Conservation (phyloP, 495 filamentous ascomycete species). For the Aspergillus haitiensis region DNA sequence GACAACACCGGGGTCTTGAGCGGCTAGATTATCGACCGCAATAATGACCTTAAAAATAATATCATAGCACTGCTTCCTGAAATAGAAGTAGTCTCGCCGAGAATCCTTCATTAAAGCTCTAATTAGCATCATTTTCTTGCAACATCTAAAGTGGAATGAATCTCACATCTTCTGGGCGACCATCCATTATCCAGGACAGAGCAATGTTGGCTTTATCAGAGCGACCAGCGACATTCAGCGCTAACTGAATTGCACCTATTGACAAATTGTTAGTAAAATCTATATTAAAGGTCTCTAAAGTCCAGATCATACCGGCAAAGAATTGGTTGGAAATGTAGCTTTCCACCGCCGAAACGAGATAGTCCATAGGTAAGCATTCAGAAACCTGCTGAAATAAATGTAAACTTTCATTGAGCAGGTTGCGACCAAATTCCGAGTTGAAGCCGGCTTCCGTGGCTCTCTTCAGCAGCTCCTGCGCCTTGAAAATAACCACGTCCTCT, state of each 20-base stretch:
- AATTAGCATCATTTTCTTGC: conserved; percentile 50
- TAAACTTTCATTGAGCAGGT: conserved; percentile 83
- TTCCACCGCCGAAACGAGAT: conserved; percentile 72
- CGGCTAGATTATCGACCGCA: conserved; percentile 68
- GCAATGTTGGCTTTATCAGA: conserved; percentile 83
- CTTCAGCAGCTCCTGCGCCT: conserved; percentile 92
- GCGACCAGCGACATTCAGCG: conserved; percentile 74
- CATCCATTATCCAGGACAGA: conserved; percentile 71
- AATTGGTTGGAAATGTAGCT: conserved; percentile 80
- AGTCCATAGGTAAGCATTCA: conserved; percentile 72
- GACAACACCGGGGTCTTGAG: conserved; percentile 62
- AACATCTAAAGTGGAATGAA: conserved; percentile 14
- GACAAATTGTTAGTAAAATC: conserved; percentile 15
- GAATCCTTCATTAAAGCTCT: conserved; percentile 54
- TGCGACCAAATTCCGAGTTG: conserved; percentile 74
- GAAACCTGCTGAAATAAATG: conserved; percentile 86
- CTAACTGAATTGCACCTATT: conserved; percentile 82
- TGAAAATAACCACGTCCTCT: conserved; percentile 96
- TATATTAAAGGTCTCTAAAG: not conserved
- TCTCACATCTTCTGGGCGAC: conserved; percentile 52
- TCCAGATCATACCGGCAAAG: conserved; percentile 60
- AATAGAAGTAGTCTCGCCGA: conserved; percentile 62
- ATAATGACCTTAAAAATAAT: conserved; percentile 76
- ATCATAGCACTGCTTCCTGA: conserved; percentile 76
- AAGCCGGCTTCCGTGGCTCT: conserved; percentile 74